phyloP scores from a whole-genome alignment of 1,284 basidiomycete species.

The Ceraceosorus bombacis region DNA sequence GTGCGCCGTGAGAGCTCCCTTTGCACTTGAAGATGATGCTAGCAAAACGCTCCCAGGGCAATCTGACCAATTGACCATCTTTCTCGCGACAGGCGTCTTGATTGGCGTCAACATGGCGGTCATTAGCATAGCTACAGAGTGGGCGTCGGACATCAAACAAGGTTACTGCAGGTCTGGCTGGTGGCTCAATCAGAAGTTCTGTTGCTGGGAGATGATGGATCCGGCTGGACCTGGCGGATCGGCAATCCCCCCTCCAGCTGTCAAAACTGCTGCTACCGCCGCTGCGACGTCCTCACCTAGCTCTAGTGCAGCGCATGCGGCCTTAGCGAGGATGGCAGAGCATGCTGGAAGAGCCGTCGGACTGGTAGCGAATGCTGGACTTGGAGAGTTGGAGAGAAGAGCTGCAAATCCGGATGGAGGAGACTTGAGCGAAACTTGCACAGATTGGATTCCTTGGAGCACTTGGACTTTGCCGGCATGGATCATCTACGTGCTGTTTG shows the following conservation, averaged over 20 bases:
- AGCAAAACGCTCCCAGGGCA: slow-evolving; percentile 2
- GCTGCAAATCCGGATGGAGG: not conserved
- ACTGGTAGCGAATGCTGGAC: not conserved
- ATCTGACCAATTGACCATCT: slow-evolving; percentile 6
- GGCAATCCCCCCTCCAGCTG: slow-evolving; percentile 21
- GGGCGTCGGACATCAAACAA: slow-evolving; percentile 95
- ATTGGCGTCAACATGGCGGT: slow-evolving; percentile 91
- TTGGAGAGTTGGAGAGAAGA: not conserved
- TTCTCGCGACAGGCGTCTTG: slow-evolving; percentile 60
- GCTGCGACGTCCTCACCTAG: not conserved
- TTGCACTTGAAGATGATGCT: not conserved
- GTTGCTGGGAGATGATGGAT: slow-evolving; percentile 72
- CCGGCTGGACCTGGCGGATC: slow-evolving; percentile 36
- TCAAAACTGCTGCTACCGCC: slow-evolving; percentile 17
- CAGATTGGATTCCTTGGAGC: slow-evolving; percentile 92
- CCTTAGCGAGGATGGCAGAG: not conserved
- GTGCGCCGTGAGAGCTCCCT: slow-evolving; percentile 5
- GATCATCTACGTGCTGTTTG: slow-evolving; percentile 78
- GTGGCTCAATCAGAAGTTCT: slow-evolving; percentile 98
- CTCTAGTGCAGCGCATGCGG: no score
- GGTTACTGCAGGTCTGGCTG: slow-evolving; percentile 93
- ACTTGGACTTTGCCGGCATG: slow-evolving; percentile 65
- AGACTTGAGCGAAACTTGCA: slow-evolving; percentile 61
- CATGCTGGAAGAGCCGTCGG: not conserved
- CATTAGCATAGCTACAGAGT: slow-evolving; percentile 92